Evolutionary conservation across 1,139 yeast species (phyloP).

Genomic region (Yamadazyma epiphylla): DNA sequence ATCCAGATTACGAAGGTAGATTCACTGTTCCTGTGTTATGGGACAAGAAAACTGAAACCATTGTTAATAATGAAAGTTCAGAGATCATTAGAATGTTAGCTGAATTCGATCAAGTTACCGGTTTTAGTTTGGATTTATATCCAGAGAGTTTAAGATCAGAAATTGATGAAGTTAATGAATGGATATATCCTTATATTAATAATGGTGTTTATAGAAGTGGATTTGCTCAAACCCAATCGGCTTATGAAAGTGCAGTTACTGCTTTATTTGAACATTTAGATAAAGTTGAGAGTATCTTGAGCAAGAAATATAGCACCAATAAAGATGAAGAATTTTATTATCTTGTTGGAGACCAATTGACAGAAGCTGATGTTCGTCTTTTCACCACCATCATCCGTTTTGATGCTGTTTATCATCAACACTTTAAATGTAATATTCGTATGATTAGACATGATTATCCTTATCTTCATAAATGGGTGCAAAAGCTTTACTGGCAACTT

Average conservation of each 20-base stretch:
- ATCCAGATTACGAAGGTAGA: slow-evolving; percentile 74
- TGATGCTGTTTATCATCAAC: slow-evolving; percentile 90
- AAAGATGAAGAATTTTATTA: slow-evolving; percentile 34
- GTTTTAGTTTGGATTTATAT: slow-evolving; percentile 50
- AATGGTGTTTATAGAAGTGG: slow-evolving; percentile 95
- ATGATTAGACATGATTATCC: slow-evolving; percentile 84
- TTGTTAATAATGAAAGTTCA: slow-evolving; percentile 86
- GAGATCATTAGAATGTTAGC: slow-evolving; percentile 85
- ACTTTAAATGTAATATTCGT: slow-evolving; percentile 86
- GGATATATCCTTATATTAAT: slow-evolving; percentile 84
- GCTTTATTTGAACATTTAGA: slow-evolving; percentile 70
- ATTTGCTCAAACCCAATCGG: slow-evolving; percentile 80
- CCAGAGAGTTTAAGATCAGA: slow-evolving; percentile 51
- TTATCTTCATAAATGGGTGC: slow-evolving; percentile 70
- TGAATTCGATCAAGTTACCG: slow-evolving; percentile 49
- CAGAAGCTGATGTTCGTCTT: slow-evolving; percentile 88
- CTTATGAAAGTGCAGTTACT: slow-evolving; percentile 69
- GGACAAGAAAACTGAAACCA: slow-evolving; percentile 78
- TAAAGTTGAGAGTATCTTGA: slow-evolving; percentile 64
- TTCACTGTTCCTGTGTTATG: slow-evolving; percentile 91
- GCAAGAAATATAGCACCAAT: slow-evolving; percentile 31
- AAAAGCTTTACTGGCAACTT: slow-evolving; percentile 80
- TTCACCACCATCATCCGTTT: slow-evolving; percentile 76
- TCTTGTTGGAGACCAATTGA: slow-evolving; percentile 62
- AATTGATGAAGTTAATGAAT: slow-evolving; percentile 76